Base-by-base conservation (phyloP, 2,329 filamentous ascomycete species). In the Fusarium sacchari region DNA sequence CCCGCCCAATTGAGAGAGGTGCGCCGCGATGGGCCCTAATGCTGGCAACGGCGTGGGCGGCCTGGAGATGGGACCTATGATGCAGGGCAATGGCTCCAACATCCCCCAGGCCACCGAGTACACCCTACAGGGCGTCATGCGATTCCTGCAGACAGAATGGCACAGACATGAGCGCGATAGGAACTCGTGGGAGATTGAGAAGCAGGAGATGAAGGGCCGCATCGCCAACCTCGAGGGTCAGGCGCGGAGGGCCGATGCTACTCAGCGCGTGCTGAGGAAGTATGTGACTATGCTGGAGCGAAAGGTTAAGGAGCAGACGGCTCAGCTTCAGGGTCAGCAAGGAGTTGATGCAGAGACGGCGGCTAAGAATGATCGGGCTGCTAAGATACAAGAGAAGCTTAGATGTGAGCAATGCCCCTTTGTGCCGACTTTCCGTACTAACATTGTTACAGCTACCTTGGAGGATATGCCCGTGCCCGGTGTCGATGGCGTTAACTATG, bases 71-170 rank as follows among this genome's bases (percentile, higher is more conserved):
- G 82, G 78, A 73, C 82, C 79, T 74, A 83, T 81, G 80, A 85
- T 84, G 84, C 84, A 84, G 79, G 80, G 82, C 75, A 83, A 84
- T 78, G 81, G 83, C 76, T 78, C 82, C 68, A 87, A 86, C 79
- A 85, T 88, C 75, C 88, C 88, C 46, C 87, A 87, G 77, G 88
- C 88, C 71, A 91, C 89, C 70, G 89, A 90, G 76, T 91, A 91
- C 76, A 91, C 89, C 12, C 82, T 91, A 42, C 89, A 91, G 82
- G 89, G 96, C 80, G 96, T 99, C 42, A 99, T 99, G 96, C 95
- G 96, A 83, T 99, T 99, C 82, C 90, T 99, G 43, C 96, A 99
- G 85, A 96, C 96, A 53, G 96, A 99, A 89, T 99, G 96, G 96
- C 96, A 99, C 84, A 93, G 94, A 76, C 96, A 99, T 83, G 96